Percentiles rank a stretch among this genome's conserved stretches.
phyloP scores from a whole-genome alignment of 495 filamentous ascomycete genomes.

The Aspergillus kassunensis region DNA sequence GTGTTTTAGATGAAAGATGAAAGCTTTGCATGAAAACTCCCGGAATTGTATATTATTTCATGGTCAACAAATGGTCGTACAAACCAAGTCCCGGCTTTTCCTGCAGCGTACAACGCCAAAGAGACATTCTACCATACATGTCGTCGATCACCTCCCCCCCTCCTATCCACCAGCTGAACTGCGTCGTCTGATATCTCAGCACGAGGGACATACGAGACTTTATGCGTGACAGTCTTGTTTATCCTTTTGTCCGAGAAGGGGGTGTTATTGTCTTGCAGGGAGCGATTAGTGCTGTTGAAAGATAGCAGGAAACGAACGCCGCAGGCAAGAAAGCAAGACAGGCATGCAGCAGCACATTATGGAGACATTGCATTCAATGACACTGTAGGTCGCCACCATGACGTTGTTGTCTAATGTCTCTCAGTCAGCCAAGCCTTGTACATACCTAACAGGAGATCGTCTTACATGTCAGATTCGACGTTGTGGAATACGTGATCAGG shows the following conservation, averaged over 20 bases:
- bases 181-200: background rate
- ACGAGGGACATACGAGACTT: background rate
- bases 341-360: constrained; percentile 2
- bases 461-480: background rate
- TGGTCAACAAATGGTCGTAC: too few species aligned
- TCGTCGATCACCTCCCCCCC: background rate
- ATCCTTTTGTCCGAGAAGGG: background rate
- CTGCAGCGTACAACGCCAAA: too few species aligned
- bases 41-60: too few species aligned
- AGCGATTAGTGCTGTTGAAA: background rate
- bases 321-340: background rate
- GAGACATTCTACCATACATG: background rate
- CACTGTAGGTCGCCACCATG: background rate
- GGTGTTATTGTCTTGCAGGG: background rate
- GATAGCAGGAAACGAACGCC: background rate
- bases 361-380: background rate
- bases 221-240: background rate
- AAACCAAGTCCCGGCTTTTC: too few species aligned
- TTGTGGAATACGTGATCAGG: background rate
- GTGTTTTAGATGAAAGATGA: too few species aligned
- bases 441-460: background rate
- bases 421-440: background rate
- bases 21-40: too few species aligned
- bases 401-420: background rate
- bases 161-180: background rate